phyloP scores from a whole-genome alignment of 148 eudicot species.

The Cornus controversa region DNA sequence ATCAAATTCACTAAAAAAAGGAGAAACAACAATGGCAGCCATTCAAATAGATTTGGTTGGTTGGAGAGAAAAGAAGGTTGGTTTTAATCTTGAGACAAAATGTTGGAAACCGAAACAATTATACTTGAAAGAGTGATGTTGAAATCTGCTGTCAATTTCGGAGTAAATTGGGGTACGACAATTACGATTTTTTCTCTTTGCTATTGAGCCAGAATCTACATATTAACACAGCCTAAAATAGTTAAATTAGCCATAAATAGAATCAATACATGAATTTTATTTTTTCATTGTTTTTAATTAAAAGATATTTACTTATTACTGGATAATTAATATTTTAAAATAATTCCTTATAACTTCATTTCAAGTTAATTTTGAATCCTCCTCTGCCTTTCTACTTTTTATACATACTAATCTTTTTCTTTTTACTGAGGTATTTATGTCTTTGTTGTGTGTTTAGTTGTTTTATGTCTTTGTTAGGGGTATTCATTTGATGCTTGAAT shows the following conservation, averaged over 20 bases:
- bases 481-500: no score
- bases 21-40: background rate
- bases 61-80: constrained; percentile 18
- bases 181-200: background rate
- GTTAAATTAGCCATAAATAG: background rate
- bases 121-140: constrained; percentile 24
- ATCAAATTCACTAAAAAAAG: background rate
- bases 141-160: background rate
- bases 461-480: no score
- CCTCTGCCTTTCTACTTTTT: no score
- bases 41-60: background rate
- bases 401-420: no score
- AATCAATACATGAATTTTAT: no score
- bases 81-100: constrained; percentile 17
- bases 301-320: no score
- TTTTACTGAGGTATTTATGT: no score
- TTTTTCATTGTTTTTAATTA: no score
- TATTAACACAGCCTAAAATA: background rate
- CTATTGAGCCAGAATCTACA: background rate
- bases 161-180: background rate
- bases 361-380: no score
- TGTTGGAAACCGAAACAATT: constrained; percentile 23
- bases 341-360: no score
- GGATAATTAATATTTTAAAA: no score
- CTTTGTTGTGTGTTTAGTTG: no score